Evolutionary conservation across 2,329 filamentous ascomycete species (phyloP).

Genomic region (Fusarium longipes): DNA sequence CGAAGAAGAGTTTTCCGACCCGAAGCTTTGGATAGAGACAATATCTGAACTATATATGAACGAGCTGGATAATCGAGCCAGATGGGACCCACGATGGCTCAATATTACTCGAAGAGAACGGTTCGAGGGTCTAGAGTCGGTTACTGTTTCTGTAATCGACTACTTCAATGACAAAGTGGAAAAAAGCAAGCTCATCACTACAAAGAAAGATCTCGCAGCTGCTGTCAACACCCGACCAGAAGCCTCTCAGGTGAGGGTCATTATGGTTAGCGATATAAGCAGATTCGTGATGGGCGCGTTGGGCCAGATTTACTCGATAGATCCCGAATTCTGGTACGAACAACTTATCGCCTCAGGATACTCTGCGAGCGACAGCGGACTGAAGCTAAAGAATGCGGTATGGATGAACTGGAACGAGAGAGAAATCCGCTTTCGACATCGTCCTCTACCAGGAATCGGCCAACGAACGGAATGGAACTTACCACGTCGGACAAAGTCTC

Average conservation of each 20-base stretch:
- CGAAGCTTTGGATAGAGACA: slow-evolving; percentile 47
- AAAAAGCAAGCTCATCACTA: slow-evolving; percentile 3
- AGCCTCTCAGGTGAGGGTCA: slow-evolving; percentile 33
- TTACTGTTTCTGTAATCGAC: slow-evolving; percentile 7
- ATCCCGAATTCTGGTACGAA: slow-evolving; percentile 49
- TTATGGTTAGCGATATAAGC: slow-evolving; percentile 48
- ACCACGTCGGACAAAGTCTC: not conserved
- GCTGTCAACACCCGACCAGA: slow-evolving; percentile 1
- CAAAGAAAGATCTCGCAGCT: slow-evolving; percentile 14
- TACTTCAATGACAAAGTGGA: slow-evolving; percentile 3
- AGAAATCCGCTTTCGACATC: slow-evolving; percentile 36
- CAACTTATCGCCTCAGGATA: slow-evolving; percentile 46
- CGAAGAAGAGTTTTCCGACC: slow-evolving; percentile 40
- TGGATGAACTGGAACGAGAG: slow-evolving; percentile 48
- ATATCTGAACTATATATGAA: slow-evolving; percentile 49
- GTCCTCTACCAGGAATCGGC: slow-evolving; percentile 11
- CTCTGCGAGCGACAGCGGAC: slow-evolving; percentile 43
- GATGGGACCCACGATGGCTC: slow-evolving; percentile 22
- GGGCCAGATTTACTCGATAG: slow-evolving; percentile 44
- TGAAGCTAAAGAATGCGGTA: slow-evolving; percentile 46
- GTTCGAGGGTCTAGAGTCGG: slow-evolving; percentile 20
- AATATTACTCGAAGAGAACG: slow-evolving; percentile 19
- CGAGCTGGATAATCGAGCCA: slow-evolving; percentile 30
- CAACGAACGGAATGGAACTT: slow-evolving; percentile 25
- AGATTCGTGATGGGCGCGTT: slow-evolving; percentile 47